A percentile compares a stretch with the other conserved stretches of the same genome.
Conservation (phyloP, 2,329 filamentous ascomycete genomes). For the Xylariomycetidae sp. region DNA sequence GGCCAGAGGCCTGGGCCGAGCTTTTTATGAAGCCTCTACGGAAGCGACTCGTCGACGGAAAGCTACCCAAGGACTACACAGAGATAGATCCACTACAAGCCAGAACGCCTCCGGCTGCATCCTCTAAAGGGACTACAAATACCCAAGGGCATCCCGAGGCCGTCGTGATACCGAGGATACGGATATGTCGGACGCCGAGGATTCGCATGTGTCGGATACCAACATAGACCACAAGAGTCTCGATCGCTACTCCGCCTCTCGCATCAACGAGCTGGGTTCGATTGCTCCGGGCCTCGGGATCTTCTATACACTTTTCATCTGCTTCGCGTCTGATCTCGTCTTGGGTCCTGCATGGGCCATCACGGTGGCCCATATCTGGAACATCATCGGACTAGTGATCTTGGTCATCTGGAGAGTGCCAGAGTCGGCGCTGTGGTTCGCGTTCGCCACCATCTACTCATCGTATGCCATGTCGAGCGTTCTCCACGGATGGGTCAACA, state of each 20-base stretch:
- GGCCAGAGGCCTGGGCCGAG: too few species aligned
- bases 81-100: too few species aligned
- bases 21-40: too few species aligned
- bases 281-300: slow-evolving; percentile 52
- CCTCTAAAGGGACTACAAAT: too few species aligned
- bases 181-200: too few species aligned
- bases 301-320: slow-evolving; percentile 49
- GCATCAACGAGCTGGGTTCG: slow-evolving; percentile 47
- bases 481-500: slow-evolving; percentile 53
- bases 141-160: too few species aligned
- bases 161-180: too few species aligned
- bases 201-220: too few species aligned
- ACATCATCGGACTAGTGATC: slow-evolving; percentile 49
- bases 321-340: slow-evolving; percentile 50
- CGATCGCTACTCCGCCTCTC: slow-evolving; percentile 38
- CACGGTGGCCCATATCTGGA: slow-evolving; percentile 44
- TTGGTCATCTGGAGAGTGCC: slow-evolving; percentile 53
- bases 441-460: slow-evolving; percentile 44
- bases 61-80: too few species aligned
- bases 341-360: slow-evolving; percentile 52
- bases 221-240: too few species aligned
- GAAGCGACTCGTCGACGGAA: too few species aligned
- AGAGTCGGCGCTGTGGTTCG: slow-evolving; percentile 49
- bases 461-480: slow-evolving; percentile 49
- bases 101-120: too few species aligned